Base-by-base conservation (phyloP, 257 asterid species). In the Salvia splendens region DNA sequence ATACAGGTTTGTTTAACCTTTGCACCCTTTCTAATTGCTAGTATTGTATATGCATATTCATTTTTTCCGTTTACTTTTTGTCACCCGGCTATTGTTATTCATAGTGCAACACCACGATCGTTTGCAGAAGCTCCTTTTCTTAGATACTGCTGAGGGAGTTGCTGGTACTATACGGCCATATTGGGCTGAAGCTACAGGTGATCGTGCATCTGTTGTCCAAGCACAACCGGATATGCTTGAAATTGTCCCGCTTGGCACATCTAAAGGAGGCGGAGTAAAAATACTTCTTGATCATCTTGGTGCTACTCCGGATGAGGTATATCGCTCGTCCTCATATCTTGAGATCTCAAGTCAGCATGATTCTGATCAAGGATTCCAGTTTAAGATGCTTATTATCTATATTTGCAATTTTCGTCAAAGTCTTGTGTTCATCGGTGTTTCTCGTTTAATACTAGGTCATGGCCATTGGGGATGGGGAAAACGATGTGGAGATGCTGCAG, bases 381-480 rank as follows among this genome's bases (percentile, higher is more conserved):
- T 41, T 61, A 33, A 33, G 36, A 33, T 33, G 5, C 24, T 20
- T 20, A 20, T 20, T 20, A 20, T 20, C 24, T 20, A 20, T 20
- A 20, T 20, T 20, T 20, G 24, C 24, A 20, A 20, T 20, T 20
- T 20, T 20, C 24, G 24, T 20, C 24, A 20, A 20, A 20, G 24
- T 20, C 5, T 9, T 48, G 41, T 5, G 42, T 63, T 65, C 16
- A 51, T 7, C 49, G 15, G n/a, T 48, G 72, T 45, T 38, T 43
- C 4, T 43, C 12, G 2, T 74, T 52, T 61, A 15, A 30, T 35
- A 47, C 49, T 70, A 93, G 97, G 74, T 93, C 33, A 93, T 93
- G 99, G 99, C 99, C 28, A 86, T 94, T 51, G 99, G 99, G 17
- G 99, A 94, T 63, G 99, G 99, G 43, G 99, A 94, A 80, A 94